These are phyloP conservation scores for Globisporangium uncinulatum DNA, from an alignment of 352 stramenopile genomes.

Conservation along the genomic window DNA sequence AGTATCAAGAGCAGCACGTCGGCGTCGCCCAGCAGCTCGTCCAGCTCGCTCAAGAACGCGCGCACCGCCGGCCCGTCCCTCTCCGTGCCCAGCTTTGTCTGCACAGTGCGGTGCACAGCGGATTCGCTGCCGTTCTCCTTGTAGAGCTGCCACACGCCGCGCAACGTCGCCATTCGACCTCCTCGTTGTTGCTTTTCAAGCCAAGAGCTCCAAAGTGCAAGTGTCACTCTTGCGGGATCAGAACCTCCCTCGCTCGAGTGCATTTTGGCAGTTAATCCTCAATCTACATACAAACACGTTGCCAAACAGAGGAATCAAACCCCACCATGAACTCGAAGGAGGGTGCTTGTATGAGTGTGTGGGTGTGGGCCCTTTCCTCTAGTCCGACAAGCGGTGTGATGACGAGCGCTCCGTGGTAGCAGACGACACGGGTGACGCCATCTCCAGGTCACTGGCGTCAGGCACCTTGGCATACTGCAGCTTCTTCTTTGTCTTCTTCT, in stretches of 20 bases:
- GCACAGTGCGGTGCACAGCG: conserved; percentile 27
- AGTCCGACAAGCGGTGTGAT: conserved; percentile 6
- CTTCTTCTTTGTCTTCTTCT: conserved; percentile 30
- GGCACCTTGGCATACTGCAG: conserved; percentile 52
- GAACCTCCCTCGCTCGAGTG: background rate
- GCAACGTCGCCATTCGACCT: conserved; percentile 25
- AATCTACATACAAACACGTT: background rate
- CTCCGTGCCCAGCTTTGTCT: conserved; percentile 18
- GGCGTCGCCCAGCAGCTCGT: conserved; percentile 25
- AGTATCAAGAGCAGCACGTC: conserved; percentile 43
- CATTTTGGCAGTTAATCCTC: background rate
- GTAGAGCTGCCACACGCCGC: conserved; percentile 37
- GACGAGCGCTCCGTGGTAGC: conserved; percentile 1
- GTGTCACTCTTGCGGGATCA: background rate
- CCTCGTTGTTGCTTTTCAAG: background rate
- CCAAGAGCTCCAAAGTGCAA: background rate
- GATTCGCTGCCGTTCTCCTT: conserved; percentile 37
- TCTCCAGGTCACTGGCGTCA: conserved; percentile 21
- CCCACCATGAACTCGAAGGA: no score
- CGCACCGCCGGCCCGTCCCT: conserved; percentile 16
- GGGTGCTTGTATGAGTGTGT: background rate
- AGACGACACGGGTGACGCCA: conserved; percentile 17
- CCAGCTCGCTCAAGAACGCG: conserved; percentile 31
- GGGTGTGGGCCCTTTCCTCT: background rate
- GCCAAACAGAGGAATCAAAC: background rate